A percentile compares a stretch with the other conserved stretches of the same genome.
phyloP scores from a whole-genome alignment of 2,329 filamentous ascomycete species.

The Epichloe typhina region DNA sequence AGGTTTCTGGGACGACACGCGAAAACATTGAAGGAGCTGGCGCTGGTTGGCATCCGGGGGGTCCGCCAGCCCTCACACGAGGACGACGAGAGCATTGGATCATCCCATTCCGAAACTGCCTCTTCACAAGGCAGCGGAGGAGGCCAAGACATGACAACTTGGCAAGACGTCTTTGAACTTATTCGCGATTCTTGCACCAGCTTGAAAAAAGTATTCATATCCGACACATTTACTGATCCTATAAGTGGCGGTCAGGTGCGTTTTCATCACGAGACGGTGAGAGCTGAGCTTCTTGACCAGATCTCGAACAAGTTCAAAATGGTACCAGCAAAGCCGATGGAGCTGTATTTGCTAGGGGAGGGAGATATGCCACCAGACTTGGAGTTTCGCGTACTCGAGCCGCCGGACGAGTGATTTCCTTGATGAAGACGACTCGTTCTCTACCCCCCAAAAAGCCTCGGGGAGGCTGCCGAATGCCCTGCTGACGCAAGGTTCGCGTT shows the following conservation, averaged over 20 bases:
- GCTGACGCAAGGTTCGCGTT: not conserved
- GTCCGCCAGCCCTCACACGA: not conserved
- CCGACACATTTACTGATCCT: not conserved
- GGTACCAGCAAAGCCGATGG: not conserved
- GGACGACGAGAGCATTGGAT: not conserved
- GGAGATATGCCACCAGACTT: not conserved
- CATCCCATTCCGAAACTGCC: not conserved
- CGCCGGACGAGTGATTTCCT: not conserved
- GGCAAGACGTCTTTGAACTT: not conserved
- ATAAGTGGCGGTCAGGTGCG: not conserved
- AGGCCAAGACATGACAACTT: not conserved
- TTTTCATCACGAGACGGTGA: not conserved
- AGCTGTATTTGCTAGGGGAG: not conserved
- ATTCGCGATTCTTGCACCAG: not conserved
- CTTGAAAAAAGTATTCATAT: not conserved
- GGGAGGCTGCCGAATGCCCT: not conserved
- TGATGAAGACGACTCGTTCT: not conserved
- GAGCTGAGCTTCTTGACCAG: not conserved
- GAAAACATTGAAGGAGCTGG: not conserved
- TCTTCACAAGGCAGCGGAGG: not conserved
- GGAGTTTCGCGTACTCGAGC: not conserved
- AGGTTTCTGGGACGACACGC: not conserved
- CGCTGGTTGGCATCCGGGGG: not conserved
- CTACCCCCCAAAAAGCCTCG: not conserved
- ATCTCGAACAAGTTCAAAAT: not conserved